Conservation (phyloP, 345 rosid genomes). For the Syzygium oleosum region DNA sequence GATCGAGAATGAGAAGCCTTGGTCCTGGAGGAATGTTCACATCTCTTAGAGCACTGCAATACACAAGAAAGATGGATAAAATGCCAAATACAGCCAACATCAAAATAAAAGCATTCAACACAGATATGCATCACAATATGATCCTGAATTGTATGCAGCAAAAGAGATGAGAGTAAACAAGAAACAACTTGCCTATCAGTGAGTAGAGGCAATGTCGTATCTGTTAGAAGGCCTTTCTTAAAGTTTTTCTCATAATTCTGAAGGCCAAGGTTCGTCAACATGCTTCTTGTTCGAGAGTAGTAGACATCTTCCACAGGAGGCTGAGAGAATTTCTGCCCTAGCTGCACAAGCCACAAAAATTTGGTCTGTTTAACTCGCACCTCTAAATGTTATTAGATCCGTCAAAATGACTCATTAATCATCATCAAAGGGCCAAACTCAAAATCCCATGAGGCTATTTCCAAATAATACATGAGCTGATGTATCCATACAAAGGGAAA, state of each 20-base stretch:
- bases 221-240: slow-evolving; percentile 80
- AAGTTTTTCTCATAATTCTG: slow-evolving; percentile 88
- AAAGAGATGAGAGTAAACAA: not conserved
- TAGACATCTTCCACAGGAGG: slow-evolving; percentile 52
- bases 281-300: slow-evolving; percentile 51
- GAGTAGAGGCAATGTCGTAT: slow-evolving; percentile 76
- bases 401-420: not conserved
- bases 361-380: not conserved
- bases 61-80: not conserved
- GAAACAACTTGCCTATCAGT: slow-evolving; percentile 59
- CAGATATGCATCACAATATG: not conserved
- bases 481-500: not conserved
- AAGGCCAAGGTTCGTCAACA: slow-evolving; percentile 70
- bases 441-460: not conserved
- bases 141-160: not conserved
- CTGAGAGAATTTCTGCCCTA: slow-evolving; percentile 71
- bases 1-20: slow-evolving; percentile 86
- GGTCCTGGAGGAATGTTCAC: slow-evolving; percentile 96
- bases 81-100: not conserved
- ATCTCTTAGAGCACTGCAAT: slow-evolving; percentile 82
- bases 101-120: not conserved
- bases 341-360: slow-evolving; percentile 20
- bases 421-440: not conserved
- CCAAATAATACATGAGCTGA: not conserved
- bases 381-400: not conserved